Percentiles rank a stretch among this genome's conserved stretches.
These are phyloP conservation scores for Solanum neorickii DNA, from an alignment of 257 asterid species.

Conservation along the genomic window DNA sequence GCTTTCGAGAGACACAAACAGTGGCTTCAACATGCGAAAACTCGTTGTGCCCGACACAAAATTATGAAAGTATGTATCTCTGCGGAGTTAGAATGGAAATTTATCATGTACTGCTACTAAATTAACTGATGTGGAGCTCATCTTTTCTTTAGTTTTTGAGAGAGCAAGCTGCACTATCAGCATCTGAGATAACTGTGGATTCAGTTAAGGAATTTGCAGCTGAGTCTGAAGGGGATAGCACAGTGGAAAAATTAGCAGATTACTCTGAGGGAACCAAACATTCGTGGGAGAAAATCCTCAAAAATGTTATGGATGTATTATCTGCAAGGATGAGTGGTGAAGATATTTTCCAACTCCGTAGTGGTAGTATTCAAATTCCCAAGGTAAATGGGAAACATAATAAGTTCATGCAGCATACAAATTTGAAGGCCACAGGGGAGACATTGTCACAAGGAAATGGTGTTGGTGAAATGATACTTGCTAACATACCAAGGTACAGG, in stretches of 20 bases:
- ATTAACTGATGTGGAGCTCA: not conserved
- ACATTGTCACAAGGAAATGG: conserved; percentile 71
- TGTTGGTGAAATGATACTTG: conserved; percentile 42
- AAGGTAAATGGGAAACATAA: conserved; percentile 62
- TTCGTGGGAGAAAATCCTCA: conserved; percentile 50
- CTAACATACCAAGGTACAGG: conserved; percentile 60
- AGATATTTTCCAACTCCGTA: conserved; percentile 22
- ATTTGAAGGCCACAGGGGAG: conserved; percentile 62
- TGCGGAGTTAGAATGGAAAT: not conserved
- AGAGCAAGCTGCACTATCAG: conserved; percentile 86
- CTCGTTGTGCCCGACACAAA: conserved; percentile 93
- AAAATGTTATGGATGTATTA: conserved; percentile 32
- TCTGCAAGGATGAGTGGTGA: conserved; percentile 10
- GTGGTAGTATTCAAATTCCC: conserved; percentile 19
- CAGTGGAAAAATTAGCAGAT: conserved; percentile 37
- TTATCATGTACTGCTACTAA: not conserved
- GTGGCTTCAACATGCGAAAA: conserved; percentile 91
- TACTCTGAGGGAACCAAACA: conserved; percentile 38
- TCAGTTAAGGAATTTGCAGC: conserved; percentile 60
- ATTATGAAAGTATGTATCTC: conserved; percentile 66
- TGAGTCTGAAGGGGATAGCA: conserved; percentile 47
- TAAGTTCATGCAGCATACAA: conserved; percentile 62
- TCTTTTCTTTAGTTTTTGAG: conserved; percentile 59
- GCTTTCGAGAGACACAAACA: conserved; percentile 90
- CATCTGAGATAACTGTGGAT: conserved; percentile 72